Evolutionary conservation across 192 early-diverging fungal species (phyloP).

Genomic region (Phycomyces nitens): DNA sequence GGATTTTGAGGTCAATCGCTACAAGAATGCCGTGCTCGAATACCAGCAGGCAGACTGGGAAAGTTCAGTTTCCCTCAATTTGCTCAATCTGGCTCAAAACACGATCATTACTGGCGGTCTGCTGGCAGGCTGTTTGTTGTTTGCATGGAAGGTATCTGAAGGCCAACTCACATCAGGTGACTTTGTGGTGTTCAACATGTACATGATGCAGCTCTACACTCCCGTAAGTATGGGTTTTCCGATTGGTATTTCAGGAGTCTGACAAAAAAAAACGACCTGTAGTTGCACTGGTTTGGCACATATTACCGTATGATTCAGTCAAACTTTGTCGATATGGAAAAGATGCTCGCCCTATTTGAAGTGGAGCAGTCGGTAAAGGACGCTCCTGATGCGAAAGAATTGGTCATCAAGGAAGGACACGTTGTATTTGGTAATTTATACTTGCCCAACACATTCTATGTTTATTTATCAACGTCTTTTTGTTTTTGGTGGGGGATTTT

Average conservation of each 20-base stretch:
- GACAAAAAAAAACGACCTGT: too few relatives aligned
- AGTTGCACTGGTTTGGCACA: conserved; percentile 86
- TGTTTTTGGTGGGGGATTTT: too few relatives aligned
- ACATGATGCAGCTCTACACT: conserved; percentile 85
- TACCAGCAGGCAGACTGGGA: conserved; percentile 88
- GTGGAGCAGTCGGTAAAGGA: conserved; percentile 65
- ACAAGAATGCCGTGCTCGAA: conserved; percentile 67
- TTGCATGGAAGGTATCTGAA: conserved; percentile 76
- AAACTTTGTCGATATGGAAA: conserved; percentile 96
- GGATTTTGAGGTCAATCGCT: conserved; percentile 78
- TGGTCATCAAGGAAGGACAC: conserved; percentile 56
- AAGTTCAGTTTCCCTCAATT: conserved; percentile 64
- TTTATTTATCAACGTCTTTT: too few relatives aligned
- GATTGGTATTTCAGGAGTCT: too few relatives aligned
- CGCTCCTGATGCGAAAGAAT: conserved; percentile 51
- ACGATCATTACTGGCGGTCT: conserved; percentile 83
- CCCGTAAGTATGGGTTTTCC: conserved; percentile 62
- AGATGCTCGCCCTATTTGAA: conserved; percentile 86
- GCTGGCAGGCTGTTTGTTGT: conserved; percentile 74
- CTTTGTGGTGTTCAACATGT: conserved; percentile 86
- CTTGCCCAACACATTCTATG: too few relatives aligned
- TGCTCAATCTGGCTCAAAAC: conserved; percentile 88
- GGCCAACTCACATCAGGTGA: conserved; percentile 72
- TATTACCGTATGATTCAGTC: conserved; percentile 94
- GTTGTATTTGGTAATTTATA: conserved; percentile 63